Conservation (phyloP, 1,139 yeast genomes). For the Chernovozyma aurita region DNA sequence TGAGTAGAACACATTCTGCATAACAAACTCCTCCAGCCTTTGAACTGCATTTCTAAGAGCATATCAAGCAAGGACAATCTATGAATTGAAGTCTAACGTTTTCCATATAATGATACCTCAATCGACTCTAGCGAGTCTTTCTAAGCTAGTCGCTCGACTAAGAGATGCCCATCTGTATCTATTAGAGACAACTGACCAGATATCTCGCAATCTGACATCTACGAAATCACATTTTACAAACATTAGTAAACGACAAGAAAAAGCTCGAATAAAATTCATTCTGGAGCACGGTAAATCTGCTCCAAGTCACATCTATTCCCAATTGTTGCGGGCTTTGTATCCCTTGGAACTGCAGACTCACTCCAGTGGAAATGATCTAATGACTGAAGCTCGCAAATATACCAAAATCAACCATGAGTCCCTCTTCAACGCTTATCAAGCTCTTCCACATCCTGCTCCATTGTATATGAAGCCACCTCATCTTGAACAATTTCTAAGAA, state of each 20-base stretch:
- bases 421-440: slow-evolving; percentile 4
- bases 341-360: background rate
- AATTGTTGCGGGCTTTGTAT: background rate
- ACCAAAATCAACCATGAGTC: slow-evolving; percentile 4
- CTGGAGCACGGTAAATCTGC: background rate
- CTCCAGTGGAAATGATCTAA: background rate
- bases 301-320: background rate
- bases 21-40: too few relatives aligned
- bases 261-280: background rate
- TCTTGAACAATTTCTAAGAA: slow-evolving; percentile 4
- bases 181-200: background rate
- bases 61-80: too few relatives aligned
- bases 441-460: slow-evolving; percentile 5
- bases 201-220: too few relatives aligned
- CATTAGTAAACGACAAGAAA: too few relatives aligned
- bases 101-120: background rate
- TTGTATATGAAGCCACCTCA: slow-evolving; percentile 1
- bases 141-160: background rate
- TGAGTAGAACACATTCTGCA: too few relatives aligned
- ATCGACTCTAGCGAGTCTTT: background rate
- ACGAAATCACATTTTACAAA: too few relatives aligned
- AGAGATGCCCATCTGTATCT: background rate
- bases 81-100: too few relatives aligned
- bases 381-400: slow-evolving; percentile 1
- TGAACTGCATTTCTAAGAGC: too few relatives aligned